Conservation (phyloP, 208 protist species). For the Herpetomonas tarakana region DNA sequence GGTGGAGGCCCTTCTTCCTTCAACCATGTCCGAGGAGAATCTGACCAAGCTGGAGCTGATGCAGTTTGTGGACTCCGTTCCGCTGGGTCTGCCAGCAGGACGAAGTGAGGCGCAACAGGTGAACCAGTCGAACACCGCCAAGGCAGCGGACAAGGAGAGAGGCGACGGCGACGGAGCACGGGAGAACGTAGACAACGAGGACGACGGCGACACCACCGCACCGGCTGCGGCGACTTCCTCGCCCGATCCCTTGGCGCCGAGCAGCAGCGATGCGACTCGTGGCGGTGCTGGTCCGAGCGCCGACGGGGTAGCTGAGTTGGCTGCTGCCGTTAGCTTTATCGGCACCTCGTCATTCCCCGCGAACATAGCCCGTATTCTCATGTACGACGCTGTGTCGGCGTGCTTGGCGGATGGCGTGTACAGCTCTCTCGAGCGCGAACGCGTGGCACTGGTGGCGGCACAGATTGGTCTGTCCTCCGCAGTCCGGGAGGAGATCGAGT, state of each 20-base stretch:
- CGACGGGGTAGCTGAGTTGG: slow-evolving; percentile 14
- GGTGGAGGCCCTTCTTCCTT: slow-evolving; percentile 48
- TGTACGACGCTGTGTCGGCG: slow-evolving; percentile 68
- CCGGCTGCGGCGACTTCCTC: no score
- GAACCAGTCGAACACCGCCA: slow-evolving; percentile 14
- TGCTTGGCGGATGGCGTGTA: slow-evolving; percentile 60
- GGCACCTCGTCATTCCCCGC: slow-evolving; percentile 42
- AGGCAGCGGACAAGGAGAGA: slow-evolving; percentile 4
- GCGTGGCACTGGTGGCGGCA: slow-evolving; percentile 49
- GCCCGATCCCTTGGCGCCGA: no score
- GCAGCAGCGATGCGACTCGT: no score
- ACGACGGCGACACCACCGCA: no score
- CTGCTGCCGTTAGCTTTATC: slow-evolving; percentile 39
- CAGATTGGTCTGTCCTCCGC: slow-evolving; percentile 57
- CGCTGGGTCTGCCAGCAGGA: slow-evolving; percentile 11
- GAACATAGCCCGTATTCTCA: slow-evolving; percentile 40
- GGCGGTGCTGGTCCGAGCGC: no score
- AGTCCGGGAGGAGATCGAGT: slow-evolving; percentile 65
- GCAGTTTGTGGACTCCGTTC: slow-evolving; percentile 55
- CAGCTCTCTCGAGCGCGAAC: slow-evolving; percentile 38
- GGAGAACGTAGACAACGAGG: no score
- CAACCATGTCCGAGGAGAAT: slow-evolving; percentile 33
- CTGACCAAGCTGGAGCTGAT: slow-evolving; percentile 59
- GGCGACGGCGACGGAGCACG: no score
- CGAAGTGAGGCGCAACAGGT: slow-evolving; percentile 5